These are phyloP conservation scores for Dryas alaskensis DNA, from an alignment of 306 rosid species.

Conservation along the genomic window DNA sequence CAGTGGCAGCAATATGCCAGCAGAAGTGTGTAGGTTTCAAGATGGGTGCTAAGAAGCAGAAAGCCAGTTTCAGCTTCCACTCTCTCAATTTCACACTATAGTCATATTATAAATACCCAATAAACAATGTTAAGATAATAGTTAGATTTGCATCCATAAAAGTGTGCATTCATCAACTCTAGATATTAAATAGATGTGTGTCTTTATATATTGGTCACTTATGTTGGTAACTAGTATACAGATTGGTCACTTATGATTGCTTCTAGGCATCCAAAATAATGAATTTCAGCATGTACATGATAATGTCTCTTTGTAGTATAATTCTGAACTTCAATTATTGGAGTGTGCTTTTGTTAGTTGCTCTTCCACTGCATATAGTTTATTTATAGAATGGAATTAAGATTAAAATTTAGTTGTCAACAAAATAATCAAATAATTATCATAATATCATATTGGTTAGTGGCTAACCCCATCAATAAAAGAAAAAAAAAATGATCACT, in stretches of 20 bases:
- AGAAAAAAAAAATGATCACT: too few relatives aligned
- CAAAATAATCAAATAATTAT: too few relatives aligned
- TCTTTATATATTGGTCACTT: not conserved
- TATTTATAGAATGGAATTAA: not conserved
- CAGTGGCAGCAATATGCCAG: conserved; percentile 53
- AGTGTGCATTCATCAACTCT: not conserved
- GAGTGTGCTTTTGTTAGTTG: not conserved
- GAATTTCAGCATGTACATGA: not conserved
- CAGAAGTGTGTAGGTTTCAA: conserved; percentile 39
- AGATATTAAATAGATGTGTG: not conserved
- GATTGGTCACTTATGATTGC: not conserved
- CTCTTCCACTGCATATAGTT: not conserved
- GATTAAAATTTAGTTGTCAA: not conserved
- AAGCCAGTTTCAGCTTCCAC: conserved; percentile 57
- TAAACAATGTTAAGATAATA: not conserved
- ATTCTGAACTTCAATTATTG: conserved; percentile 2
- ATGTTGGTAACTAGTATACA: not conserved
- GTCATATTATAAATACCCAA: not conserved
- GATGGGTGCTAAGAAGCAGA: conserved; percentile 36
- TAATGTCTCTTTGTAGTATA: not conserved
- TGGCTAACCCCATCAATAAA: too few relatives aligned
- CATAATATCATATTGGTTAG: too few relatives aligned
- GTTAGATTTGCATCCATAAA: not conserved
- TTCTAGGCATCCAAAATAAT: not conserved
- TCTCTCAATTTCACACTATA: conserved; percentile 79